Base-by-base conservation (phyloP, 2,329 filamentous ascomycete species). In the Dryadomyces quercus-mongolicae region DNA sequence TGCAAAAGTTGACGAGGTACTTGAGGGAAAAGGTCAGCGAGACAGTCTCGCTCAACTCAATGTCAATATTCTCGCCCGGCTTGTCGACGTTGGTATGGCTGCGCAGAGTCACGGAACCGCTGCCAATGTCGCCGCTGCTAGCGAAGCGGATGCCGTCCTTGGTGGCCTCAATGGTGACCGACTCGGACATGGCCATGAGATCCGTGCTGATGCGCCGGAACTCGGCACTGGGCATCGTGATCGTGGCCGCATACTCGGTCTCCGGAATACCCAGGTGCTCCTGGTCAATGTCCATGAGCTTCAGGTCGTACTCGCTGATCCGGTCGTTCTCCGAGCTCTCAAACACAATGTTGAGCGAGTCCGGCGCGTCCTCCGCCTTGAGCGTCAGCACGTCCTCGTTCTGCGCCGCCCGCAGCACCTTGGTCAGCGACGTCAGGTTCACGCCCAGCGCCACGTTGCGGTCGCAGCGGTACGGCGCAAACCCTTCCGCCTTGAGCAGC, bases 251-350 rank as follows among this genome's bases (percentile, higher is more conserved):
- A 67, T 98, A 98, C 66, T 98, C 93, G n/a, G 94, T 98, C 65
- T 98, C 92, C 16, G 93, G 93, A 64, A 98, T 98, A 59, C 93
- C 93, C 72, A 98, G 76, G 71, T 98, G 93, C 79, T 98, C 93
- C 76, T 98, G 94, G 73, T 98, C 93, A 70, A 98, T 98, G 70
- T 98, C 93, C 93, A 98, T 98, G 69, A 98, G 84, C 80, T 98
- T 98, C 73, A 98, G 87, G 71, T 98, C 93, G 71, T 98, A 98
- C 77, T 98, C 94, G 80, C 88, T 95, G 67, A 98, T 81, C 62
- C 93, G 81, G 72, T 98, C 93, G 65, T 82, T 87, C 66, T 86
- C 83, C 61, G 80, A 76, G 76, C 84, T 95, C 82, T 98, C 94
- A 68, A 98, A 98, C 63, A 91, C 81, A 61, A 98, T 77, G 78